phyloP scores from a whole-genome alignment of 495 filamentous ascomycete genomes.

The Antarctomyces pellizariae region DNA sequence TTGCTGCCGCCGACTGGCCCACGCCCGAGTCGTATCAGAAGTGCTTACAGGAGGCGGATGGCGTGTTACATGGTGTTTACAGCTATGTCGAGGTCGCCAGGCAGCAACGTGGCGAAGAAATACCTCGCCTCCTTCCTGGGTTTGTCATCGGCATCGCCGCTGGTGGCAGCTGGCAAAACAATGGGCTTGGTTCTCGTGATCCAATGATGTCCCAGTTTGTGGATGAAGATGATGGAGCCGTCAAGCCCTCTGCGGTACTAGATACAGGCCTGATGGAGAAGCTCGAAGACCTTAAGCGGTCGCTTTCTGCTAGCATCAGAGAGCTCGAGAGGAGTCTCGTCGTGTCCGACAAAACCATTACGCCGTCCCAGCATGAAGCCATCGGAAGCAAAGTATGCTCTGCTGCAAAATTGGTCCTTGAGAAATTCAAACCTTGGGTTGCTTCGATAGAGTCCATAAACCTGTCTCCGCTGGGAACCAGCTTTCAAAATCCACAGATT shows the following conservation, averaged over 20 bases:
- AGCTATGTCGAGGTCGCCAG: constrained; percentile 89
- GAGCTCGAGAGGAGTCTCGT: constrained; percentile 67
- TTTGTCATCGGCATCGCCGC: constrained; percentile 64
- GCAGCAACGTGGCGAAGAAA: constrained; percentile 71
- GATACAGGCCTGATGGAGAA: constrained; percentile 57
- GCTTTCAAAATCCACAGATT: constrained; percentile 61
- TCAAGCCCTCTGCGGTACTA: constrained; percentile 48
- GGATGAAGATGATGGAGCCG: constrained; percentile 56
- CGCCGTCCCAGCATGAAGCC: constrained; percentile 39
- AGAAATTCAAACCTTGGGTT: constrained; percentile 72
- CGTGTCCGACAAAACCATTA: constrained; percentile 53
- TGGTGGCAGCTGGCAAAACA: constrained; percentile 87
- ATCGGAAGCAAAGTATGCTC: constrained; percentile 54
- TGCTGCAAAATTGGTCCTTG: constrained; percentile 52
- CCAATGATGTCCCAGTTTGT: constrained; percentile 54
- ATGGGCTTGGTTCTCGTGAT: constrained; percentile 46
- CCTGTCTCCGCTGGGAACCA: constrained; percentile 45
- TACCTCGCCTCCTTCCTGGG: constrained; percentile 73
- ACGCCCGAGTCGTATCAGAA: constrained; percentile 72
- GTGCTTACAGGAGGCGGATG: constrained; percentile 86
- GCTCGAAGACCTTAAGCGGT: constrained; percentile 60
- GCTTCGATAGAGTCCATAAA: constrained; percentile 74
- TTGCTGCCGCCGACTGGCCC: constrained; percentile 85
- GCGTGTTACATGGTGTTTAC: constrained; percentile 77
- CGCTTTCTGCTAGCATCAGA: constrained; percentile 59